These are phyloP conservation scores for Heimioporus sp. DNA, from an alignment of 768 basidiomycete genomes.

Conservation along the genomic window DNA sequence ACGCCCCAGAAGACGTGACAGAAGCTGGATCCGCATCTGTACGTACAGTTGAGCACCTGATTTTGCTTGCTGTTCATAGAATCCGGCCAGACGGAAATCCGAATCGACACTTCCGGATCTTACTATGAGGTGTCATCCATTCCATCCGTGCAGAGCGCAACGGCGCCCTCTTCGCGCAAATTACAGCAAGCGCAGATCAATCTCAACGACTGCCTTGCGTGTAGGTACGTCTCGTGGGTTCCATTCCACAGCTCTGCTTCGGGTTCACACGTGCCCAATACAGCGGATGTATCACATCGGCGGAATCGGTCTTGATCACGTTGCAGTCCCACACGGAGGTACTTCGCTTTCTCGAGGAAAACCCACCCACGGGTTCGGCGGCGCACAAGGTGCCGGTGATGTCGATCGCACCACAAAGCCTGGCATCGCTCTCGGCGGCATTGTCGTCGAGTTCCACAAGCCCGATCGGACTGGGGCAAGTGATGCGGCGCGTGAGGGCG, in stretches of 20 bases:
- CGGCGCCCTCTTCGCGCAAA: conserved; percentile 44
- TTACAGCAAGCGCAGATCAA: conserved; percentile 94
- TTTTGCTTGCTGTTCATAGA: conserved; percentile 2
- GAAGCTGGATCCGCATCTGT: conserved; percentile 45
- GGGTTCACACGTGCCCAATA: conserved; percentile 31
- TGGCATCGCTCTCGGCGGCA: conserved; percentile 77
- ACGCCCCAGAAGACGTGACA: conserved; percentile 38
- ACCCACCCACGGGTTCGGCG: conserved; percentile 40
- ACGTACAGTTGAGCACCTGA: conserved; percentile 11
- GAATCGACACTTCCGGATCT: conserved; percentile 76
- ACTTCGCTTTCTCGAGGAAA: conserved; percentile 67
- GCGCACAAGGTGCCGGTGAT: conserved; percentile 61
- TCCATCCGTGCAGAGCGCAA: conserved; percentile 14
- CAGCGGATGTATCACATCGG: conserved; percentile 95
- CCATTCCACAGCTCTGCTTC: background rate
- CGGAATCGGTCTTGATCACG: conserved; percentile 95
- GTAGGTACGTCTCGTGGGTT: conserved; percentile 63
- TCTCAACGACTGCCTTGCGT: conserved; percentile 96
- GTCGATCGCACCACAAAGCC: conserved; percentile 86
- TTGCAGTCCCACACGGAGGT: conserved; percentile 95
- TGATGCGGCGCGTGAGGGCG: conserved; percentile 67
- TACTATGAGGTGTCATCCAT: conserved; percentile 79
- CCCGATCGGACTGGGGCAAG: conserved; percentile 48
- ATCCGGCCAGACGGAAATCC: conserved; percentile 77
- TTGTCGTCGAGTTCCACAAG: conserved; percentile 45